A percentile compares a stretch with the other conserved stretches of the same genome.
Evolutionary conservation across 192 early-diverging fungal species (phyloP).

Genomic region (Chytriomyces sp.): DNA sequence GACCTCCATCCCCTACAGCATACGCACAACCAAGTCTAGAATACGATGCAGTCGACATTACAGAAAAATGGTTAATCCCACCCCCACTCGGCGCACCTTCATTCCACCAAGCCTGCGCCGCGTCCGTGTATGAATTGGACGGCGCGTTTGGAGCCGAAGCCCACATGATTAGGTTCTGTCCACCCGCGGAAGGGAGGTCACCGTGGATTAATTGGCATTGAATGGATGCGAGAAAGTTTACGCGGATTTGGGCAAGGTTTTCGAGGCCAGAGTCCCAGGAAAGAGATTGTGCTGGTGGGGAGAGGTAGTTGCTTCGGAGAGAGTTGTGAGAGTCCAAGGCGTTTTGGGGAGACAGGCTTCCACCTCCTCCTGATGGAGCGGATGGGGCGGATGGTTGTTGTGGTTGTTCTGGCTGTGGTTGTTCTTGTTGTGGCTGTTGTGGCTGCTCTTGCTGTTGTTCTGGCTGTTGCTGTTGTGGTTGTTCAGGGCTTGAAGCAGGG

Average conservation of each 20-base stretch:
- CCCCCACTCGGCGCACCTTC: background rate
- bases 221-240: background rate
- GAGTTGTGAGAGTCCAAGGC: slow-evolving; percentile 2
- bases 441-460: background rate
- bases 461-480: background rate
- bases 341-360: background rate
- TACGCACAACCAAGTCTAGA: background rate
- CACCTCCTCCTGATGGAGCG: background rate
- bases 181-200: background rate
- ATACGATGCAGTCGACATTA: background rate
- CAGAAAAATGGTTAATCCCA: slow-evolving; percentile 1
- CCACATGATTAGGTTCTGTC: slow-evolving; percentile 10
- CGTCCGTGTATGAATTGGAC: background rate
- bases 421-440: background rate
- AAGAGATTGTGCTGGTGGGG: background rate
- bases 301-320: background rate
- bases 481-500: background rate
- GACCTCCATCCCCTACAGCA: background rate
- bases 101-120: background rate
- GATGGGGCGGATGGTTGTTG: background rate
- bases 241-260: background rate
- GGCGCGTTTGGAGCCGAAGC: background rate
- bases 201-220: background rate
- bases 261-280: slow-evolving; percentile 1
- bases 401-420: background rate